These are phyloP conservation scores for Hyphopichia fennica DNA, from an alignment of 1,139 yeast species.

Conservation along the genomic window DNA sequence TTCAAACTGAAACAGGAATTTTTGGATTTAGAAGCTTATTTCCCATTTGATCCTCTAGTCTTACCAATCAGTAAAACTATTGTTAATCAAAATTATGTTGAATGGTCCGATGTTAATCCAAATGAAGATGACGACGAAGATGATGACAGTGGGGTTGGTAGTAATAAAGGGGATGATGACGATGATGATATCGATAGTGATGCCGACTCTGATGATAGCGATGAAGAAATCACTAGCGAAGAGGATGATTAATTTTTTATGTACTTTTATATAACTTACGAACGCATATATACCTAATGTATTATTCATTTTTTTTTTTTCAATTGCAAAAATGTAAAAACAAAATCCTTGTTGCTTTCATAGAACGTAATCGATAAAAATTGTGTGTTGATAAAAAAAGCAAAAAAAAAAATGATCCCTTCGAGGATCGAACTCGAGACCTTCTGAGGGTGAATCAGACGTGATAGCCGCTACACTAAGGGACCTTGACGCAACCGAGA, in stretches of 20 bases:
- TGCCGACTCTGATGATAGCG: slow-evolving; percentile 18
- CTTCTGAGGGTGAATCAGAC: slow-evolving; percentile 42
- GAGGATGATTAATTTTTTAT: slow-evolving; percentile 8
- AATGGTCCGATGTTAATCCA: slow-evolving; percentile 66
- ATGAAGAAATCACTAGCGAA: slow-evolving; percentile 8
- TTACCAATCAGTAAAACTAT: slow-evolving; percentile 58
- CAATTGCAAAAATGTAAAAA: neutral
- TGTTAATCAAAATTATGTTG: slow-evolving; percentile 62
- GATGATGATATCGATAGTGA: slow-evolving; percentile 28
- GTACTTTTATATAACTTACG: slow-evolving; percentile 3
- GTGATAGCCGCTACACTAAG: slow-evolving; percentile 17
- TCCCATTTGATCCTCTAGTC: slow-evolving; percentile 92
- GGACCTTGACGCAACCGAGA: neutral
- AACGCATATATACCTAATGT: slow-evolving; percentile 4
- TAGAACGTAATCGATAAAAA: no score
- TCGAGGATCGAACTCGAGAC: slow-evolving; percentile 45
- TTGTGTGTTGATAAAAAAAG: no score
- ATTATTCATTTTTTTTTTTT: neutral
- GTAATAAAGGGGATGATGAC: slow-evolving; percentile 31
- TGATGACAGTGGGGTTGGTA: slow-evolving; percentile 49
- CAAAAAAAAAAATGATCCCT: slow-evolving; percentile 26
- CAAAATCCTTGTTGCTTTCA: no score
- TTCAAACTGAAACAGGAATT: slow-evolving; percentile 71
- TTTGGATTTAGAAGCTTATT: slow-evolving; percentile 85
- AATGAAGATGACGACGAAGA: slow-evolving; percentile 60